Conservation (phyloP, 371 early-diverging fungal species). For the Basidiobolus meristosporus region DNA sequence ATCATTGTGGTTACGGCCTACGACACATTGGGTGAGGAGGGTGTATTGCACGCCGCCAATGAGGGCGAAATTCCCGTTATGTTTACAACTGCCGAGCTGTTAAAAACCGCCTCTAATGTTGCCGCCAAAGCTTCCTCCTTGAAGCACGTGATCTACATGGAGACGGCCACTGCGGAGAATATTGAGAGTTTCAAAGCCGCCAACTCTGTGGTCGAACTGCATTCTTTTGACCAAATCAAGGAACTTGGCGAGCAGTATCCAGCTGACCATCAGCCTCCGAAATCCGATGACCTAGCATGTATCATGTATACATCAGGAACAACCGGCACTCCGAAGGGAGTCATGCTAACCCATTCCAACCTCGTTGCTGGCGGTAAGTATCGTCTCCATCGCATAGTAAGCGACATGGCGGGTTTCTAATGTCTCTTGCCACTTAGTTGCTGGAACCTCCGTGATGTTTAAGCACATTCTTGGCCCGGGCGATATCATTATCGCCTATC, state of each 20-base stretch:
- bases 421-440: too few species aligned
- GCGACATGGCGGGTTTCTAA: too few species aligned
- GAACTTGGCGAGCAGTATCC: too few species aligned
- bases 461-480: too few species aligned
- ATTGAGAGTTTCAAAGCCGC: too few species aligned
- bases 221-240: too few species aligned
- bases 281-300: constrained; percentile 60
- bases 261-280: too few species aligned
- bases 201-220: too few species aligned
- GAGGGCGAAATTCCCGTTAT: constrained; percentile 62
- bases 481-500: constrained; percentile 57
- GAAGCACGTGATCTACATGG: constrained; percentile 52
- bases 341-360: constrained; percentile 68
- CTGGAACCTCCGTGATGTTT: too few species aligned
- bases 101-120: constrained; percentile 45
- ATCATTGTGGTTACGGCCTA: constrained; percentile 71
- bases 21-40: constrained; percentile 78
- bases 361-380: constrained; percentile 56
- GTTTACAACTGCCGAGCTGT: constrained; percentile 65
- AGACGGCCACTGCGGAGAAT: constrained; percentile 21
- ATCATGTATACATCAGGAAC: constrained; percentile 96
- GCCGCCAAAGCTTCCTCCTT: constrained; percentile 35
- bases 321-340: constrained; percentile 84
- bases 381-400: too few species aligned
- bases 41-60: constrained; percentile 65